Conservation (phyloP, 768 basidiomycete species). For the Calocybe gangraenosa region DNA sequence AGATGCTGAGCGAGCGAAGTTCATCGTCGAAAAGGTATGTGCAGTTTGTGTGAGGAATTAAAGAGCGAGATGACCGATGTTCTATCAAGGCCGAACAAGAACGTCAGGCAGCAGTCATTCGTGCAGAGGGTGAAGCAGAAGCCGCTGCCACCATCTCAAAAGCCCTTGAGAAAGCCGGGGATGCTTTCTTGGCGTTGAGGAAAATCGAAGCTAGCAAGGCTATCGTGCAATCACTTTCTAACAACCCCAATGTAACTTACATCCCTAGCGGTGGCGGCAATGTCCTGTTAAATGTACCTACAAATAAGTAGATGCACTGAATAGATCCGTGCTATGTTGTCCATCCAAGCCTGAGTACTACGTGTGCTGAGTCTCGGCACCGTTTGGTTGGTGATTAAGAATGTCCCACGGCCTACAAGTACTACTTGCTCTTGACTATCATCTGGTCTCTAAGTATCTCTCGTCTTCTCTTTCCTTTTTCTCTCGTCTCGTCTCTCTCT, state of each 20-base stretch:
- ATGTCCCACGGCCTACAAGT: slow-evolving; percentile 36
- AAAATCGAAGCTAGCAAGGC: slow-evolving; percentile 99
- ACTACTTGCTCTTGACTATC: slow-evolving; percentile 41
- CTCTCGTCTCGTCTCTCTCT: slow-evolving; percentile 43
- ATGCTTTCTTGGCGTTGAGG: slow-evolving; percentile 91
- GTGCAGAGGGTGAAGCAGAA: slow-evolving; percentile 98
- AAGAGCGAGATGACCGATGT: slow-evolving; percentile 9
- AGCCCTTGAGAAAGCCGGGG: slow-evolving; percentile 90
- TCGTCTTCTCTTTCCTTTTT: slow-evolving; percentile 41
- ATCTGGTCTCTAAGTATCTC: slow-evolving; percentile 42
- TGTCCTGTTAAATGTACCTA: slow-evolving; percentile 80
- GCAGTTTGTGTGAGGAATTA: slow-evolving; percentile 1
- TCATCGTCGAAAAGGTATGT: slow-evolving; percentile 92
- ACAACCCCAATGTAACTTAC: slow-evolving; percentile 84
- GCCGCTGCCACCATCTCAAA: slow-evolving; percentile 90
- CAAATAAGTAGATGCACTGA: slow-evolving; percentile 33
- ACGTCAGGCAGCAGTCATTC: slow-evolving; percentile 94
- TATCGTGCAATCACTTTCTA: slow-evolving; percentile 80
- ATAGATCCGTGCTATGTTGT: slow-evolving; percentile 7
- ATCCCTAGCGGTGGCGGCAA: slow-evolving; percentile 79
- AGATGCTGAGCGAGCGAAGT: slow-evolving; percentile 99
- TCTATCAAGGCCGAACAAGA: slow-evolving; percentile 89
- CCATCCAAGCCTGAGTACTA: too few relatives aligned
- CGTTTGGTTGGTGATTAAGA: slow-evolving; percentile 22
- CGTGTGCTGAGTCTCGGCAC: slow-evolving; percentile 8